Evolutionary conservation across 2,329 filamentous ascomycete genomes (phyloP).

Genomic region (Verticillium klebahnii): DNA sequence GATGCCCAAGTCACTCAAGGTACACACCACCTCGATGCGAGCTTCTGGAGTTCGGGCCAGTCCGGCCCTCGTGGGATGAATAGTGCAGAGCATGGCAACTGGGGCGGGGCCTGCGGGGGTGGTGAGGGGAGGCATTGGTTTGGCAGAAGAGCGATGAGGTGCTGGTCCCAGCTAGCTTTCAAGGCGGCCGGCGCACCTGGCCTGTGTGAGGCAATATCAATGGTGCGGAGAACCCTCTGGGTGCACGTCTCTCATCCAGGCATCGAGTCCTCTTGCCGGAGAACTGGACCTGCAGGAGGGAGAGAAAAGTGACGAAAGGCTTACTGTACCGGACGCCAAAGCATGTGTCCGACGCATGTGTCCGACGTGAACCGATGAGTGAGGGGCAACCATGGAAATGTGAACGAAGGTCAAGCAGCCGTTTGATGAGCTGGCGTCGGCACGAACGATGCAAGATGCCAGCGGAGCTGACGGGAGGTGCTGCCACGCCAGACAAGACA

Average conservation of each 20-base stretch:
- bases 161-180: neutral
- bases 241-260: neutral
- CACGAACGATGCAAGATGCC: neutral
- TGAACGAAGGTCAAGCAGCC: neutral
- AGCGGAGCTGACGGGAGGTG: neutral
- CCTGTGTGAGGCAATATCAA: neutral
- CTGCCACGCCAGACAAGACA: neutral
- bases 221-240: neutral
- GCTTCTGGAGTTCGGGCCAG: neutral
- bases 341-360: neutral
- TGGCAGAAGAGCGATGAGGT: neutral
- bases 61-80: neutral
- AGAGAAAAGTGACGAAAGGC: neutral
- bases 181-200: neutral
- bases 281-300: neutral
- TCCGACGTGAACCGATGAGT: neutral
- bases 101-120: neutral
- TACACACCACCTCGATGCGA: neutral
- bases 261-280: neutral
- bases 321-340: no score
- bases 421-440: neutral
- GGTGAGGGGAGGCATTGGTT: neutral
- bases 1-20: neutral
- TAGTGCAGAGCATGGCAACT: neutral
- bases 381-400: neutral